Evolutionary conservation across 2,329 filamentous ascomycete species (phyloP).

Genomic region (Anisogramma anomala): DNA sequence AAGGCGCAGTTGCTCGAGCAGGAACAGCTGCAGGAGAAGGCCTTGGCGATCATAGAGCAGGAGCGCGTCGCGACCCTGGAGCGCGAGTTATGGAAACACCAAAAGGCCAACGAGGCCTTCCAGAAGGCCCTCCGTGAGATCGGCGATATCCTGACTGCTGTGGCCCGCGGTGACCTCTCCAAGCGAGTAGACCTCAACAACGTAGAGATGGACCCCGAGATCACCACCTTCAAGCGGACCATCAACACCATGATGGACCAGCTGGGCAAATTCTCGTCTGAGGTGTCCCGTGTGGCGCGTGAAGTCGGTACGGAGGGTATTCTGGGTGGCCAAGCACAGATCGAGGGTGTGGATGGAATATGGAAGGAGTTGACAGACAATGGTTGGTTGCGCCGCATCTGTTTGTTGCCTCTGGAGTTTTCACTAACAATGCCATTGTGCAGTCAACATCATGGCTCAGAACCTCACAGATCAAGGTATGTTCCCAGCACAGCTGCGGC

Average conservation of each 20-base stretch:
- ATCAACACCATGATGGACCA: slow-evolving; percentile 99
- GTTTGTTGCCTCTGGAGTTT: not conserved
- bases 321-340: slow-evolving; percentile 84
- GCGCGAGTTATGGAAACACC: slow-evolving; percentile 89
- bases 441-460: slow-evolving; percentile 77
- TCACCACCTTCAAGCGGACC: slow-evolving; percentile 92
- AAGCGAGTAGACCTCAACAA: slow-evolving; percentile 95
- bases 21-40: slow-evolving; percentile 71
- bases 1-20: slow-evolving; percentile 78
- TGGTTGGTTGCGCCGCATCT: slow-evolving; percentile 31
- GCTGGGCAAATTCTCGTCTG: slow-evolving; percentile 88
- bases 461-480: slow-evolving; percentile 65
- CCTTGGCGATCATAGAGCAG: slow-evolving; percentile 71
- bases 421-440: slow-evolving; percentile 18
- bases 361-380: slow-evolving; percentile 96
- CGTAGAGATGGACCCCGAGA: slow-evolving; percentile 95
- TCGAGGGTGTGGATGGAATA: slow-evolving; percentile 87
- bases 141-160: slow-evolving; percentile 91
- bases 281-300: slow-evolving; percentile 86
- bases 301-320: slow-evolving; percentile 95
- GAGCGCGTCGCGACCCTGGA: slow-evolving; percentile 83
- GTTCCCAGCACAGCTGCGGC: slow-evolving; percentile 9
- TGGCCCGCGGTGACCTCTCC: slow-evolving; percentile 87
- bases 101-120: slow-evolving; percentile 96
- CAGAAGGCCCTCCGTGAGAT: slow-evolving; percentile 95